Percentiles rank a stretch among this genome's conserved stretches.
Evolutionary conservation across 139 green algal species (phyloP).

Genomic region (Chlamydomonas eustigma): DNA sequence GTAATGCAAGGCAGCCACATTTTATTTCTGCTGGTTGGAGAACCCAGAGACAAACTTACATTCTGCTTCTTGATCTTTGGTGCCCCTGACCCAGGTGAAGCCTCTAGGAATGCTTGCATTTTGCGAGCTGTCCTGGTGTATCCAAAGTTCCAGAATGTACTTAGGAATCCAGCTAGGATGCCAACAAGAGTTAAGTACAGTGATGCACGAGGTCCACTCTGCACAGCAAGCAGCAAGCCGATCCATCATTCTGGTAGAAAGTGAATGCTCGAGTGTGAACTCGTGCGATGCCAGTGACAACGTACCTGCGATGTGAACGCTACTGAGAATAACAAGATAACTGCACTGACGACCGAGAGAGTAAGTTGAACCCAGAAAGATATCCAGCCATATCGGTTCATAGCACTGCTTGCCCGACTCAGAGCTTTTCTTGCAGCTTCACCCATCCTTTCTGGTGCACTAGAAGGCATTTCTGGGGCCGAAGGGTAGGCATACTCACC

Average conservation of each 20-base stretch:
- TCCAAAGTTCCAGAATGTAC: slow-evolving; percentile 87
- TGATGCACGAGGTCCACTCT: slow-evolving; percentile 63
- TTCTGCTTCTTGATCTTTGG: slow-evolving; percentile 61
- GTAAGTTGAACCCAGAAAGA: slow-evolving; percentile 95
- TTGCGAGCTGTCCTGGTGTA: slow-evolving; percentile 68
- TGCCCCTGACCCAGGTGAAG: slow-evolving; percentile 34
- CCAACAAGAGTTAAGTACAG: slow-evolving; percentile 91
- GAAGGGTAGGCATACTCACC: not conserved
- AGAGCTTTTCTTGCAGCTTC: slow-evolving; percentile 44
- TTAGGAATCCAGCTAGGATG: slow-evolving; percentile 86
- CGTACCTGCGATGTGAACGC: slow-evolving; percentile 81
- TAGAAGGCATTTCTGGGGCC: slow-evolving; percentile 24
- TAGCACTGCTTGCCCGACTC: slow-evolving; percentile 41
- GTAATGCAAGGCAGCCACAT: no score
- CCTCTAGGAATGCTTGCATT: slow-evolving; percentile 69
- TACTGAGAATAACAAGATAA: slow-evolving; percentile 94
- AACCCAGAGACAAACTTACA: no score
- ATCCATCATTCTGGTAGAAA: no score
- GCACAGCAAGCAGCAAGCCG: not conserved
- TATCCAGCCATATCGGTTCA: slow-evolving; percentile 75
- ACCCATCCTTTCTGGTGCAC: slow-evolving; percentile 31
- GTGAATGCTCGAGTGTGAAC: not conserved
- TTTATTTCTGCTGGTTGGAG: no score
- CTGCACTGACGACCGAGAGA: slow-evolving; percentile 75
- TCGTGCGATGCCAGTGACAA: no score